Percentiles rank a stretch among this genome's conserved stretches.
These are phyloP conservation scores for Starmerella bacillaris DNA, from an alignment of 805 yeast genomes.

Conservation along the genomic window DNA sequence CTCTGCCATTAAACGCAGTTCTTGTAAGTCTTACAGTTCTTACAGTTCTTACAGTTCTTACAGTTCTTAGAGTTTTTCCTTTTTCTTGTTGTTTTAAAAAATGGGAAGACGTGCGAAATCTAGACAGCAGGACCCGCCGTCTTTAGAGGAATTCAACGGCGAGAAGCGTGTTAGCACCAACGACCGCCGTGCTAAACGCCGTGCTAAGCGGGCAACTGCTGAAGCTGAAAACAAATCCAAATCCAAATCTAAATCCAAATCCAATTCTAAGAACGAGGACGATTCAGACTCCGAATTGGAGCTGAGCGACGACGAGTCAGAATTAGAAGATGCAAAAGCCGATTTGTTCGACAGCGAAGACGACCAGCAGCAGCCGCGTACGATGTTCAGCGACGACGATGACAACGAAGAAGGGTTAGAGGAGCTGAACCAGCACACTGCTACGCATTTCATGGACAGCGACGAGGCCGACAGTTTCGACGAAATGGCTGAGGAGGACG, in stretches of 20 bases:
- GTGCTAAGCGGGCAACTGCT: slow-evolving; percentile 17
- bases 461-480: slow-evolving; percentile 14
- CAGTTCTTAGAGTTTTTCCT: not conserved
- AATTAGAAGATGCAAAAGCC: slow-evolving; percentile 34
- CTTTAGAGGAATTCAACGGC: slow-evolving; percentile 57
- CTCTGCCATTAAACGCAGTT: not conserved
- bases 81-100: not conserved
- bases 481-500: slow-evolving; percentile 16
- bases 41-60: not conserved
- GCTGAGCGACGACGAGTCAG: slow-evolving; percentile 36
- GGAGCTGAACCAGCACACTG: slow-evolving; percentile 18
- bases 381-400: slow-evolving; percentile 65
- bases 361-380: slow-evolving; percentile 30
- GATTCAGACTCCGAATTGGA: not conserved
- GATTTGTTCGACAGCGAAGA: slow-evolving; percentile 49
- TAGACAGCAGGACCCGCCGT: slow-evolving; percentile 85
- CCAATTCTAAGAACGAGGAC: slow-evolving; percentile 16
- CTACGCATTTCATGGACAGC: slow-evolving; percentile 16
- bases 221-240: too few species aligned
- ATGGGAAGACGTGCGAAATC: slow-evolving; percentile 92
- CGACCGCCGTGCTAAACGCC: slow-evolving; percentile 17
- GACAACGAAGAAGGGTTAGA: slow-evolving; percentile 41
- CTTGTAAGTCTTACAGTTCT: not conserved
- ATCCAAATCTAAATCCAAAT: slow-evolving; percentile 9
- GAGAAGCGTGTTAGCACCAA: slow-evolving; percentile 16